A percentile compares a stretch with the other conserved stretches of the same genome.
Conservation (phyloP, 176 grass and related monocot species). For the Juncus effusus region DNA sequence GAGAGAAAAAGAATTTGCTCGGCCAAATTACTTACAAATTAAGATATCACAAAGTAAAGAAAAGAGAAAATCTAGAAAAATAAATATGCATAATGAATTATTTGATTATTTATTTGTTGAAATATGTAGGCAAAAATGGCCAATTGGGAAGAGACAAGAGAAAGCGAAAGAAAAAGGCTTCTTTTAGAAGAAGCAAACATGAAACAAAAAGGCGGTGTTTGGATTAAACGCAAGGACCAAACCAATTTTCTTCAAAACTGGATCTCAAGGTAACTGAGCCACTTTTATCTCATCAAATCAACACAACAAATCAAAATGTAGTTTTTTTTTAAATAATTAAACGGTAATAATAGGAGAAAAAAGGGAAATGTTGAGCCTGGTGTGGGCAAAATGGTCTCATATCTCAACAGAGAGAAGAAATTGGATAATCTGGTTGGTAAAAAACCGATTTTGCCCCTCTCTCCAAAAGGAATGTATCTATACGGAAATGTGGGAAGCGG, state of each 20-base stretch:
- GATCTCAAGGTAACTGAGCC: conserved; percentile 35
- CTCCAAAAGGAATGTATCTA: conserved; percentile 87
- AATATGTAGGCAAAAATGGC: conserved; percentile 54
- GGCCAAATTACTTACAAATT: too few relatives aligned
- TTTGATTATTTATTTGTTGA: not conserved
- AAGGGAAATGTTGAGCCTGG: conserved; percentile 66
- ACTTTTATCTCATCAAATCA: not conserved
- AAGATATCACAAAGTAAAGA: too few relatives aligned
- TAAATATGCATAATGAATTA: too few relatives aligned
- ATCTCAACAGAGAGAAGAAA: conserved; percentile 84
- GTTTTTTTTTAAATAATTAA: not conserved
- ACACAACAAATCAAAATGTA: not conserved
- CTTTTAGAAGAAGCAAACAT: conserved; percentile 68
- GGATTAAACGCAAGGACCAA: conserved; percentile 56
- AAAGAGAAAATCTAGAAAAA: too few relatives aligned
- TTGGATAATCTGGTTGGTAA: conserved; percentile 64
- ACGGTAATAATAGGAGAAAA: conserved; percentile 44
- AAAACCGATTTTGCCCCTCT: conserved; percentile 52
- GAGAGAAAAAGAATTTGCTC: too few relatives aligned
- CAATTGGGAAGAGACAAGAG: conserved; percentile 69
- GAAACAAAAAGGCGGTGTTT: conserved; percentile 75
- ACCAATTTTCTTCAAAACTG: conserved; percentile 66
- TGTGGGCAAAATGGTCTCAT: conserved; percentile 92
- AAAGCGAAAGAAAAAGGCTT: conserved; percentile 58
- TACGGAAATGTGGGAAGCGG: conserved; percentile 96